Conservation (phyloP, 2,329 filamentous ascomycete species). For the Orbilia ellipsospora region DNA sequence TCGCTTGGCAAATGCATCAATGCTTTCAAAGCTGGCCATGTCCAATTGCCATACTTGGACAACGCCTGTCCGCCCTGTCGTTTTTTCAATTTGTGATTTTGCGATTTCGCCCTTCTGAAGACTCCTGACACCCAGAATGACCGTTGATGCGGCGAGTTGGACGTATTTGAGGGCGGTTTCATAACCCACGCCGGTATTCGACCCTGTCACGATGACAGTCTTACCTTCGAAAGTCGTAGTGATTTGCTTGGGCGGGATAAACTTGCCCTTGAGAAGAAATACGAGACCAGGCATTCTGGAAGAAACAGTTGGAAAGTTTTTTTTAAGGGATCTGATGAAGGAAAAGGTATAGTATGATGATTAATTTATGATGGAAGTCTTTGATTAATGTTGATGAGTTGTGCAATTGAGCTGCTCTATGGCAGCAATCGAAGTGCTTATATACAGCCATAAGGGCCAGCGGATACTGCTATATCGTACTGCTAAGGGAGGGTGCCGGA, state of each 20-base stretch:
- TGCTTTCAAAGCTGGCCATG: constrained; percentile 65
- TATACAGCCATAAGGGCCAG: no score
- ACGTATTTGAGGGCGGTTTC: constrained; percentile 64
- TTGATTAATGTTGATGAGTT: no score
- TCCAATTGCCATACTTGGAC: constrained; percentile 68
- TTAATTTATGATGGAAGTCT: no score
- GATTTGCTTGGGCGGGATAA: constrained; percentile 22
- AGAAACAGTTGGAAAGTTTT: constrained; percentile 10
- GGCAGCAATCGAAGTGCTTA: no score
- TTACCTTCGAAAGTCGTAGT: constrained; percentile 27
- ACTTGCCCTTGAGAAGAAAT: constrained; percentile 24
- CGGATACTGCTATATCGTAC: no score
- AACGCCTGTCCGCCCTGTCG: constrained; percentile 58
- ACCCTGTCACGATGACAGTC: constrained; percentile 66
- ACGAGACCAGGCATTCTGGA: constrained; percentile 24
- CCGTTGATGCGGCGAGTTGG: constrained; percentile 61
- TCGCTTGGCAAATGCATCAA: constrained; percentile 63
- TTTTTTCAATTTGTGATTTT: constrained; percentile 60
- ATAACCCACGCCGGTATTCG: constrained; percentile 66
- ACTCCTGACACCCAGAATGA: constrained; percentile 67
- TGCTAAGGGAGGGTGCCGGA: no score
- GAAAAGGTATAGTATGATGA: constrained; percentile 1
- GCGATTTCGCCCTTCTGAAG: constrained; percentile 64
- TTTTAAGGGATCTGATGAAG: constrained; percentile 17
- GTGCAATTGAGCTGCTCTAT: no score